Evolutionary conservation across 441 rosid genomes (phyloP).

Genomic region (Croton laevigatus): DNA sequence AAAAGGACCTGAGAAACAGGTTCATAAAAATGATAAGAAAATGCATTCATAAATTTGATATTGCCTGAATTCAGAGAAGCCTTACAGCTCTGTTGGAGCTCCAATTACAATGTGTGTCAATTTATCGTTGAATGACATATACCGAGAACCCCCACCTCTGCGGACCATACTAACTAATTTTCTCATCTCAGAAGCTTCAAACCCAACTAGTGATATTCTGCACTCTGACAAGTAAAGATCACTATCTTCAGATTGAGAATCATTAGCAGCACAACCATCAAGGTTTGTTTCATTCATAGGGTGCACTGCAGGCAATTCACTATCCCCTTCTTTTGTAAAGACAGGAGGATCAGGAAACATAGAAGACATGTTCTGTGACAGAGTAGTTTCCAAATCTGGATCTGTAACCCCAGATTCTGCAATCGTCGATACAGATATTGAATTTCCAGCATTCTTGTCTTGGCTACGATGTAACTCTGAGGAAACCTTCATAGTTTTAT

Average conservation of each 20-base stretch:
- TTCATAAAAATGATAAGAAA: constrained; percentile 4
- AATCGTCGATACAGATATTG: constrained; percentile 36
- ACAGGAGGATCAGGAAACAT: constrained; percentile 49
- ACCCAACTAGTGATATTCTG: constrained; percentile 72
- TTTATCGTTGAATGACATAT: constrained; percentile 56
- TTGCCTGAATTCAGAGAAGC: constrained; percentile 15
- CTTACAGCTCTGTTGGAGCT: constrained; percentile 89
- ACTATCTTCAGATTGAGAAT: constrained; percentile 79
- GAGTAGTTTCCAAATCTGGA: constrained; percentile 71
- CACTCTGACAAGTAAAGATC: constrained; percentile 93
- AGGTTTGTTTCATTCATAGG: constrained; percentile 42
- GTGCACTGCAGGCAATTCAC: constrained; percentile 38
- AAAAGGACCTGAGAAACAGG: not conserved
- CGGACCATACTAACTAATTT: constrained; percentile 77
- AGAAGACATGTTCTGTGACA: constrained; percentile 65
- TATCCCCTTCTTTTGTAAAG: constrained; percentile 39
- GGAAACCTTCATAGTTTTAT: constrained; percentile 38
- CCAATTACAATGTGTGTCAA: constrained; percentile 93
- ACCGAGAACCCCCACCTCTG: constrained; percentile 90
- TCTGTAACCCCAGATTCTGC: constrained; percentile 61
- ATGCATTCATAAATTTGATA: constrained; percentile 9
- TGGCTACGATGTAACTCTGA: constrained; percentile 48
- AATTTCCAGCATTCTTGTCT: constrained; percentile 41
- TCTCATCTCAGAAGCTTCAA: constrained; percentile 83
- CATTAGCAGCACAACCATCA: constrained; percentile 66